Base-by-base conservation (phyloP, 1,284 basidiomycete genomes). In the Heterobasidion parviporum region DNA sequence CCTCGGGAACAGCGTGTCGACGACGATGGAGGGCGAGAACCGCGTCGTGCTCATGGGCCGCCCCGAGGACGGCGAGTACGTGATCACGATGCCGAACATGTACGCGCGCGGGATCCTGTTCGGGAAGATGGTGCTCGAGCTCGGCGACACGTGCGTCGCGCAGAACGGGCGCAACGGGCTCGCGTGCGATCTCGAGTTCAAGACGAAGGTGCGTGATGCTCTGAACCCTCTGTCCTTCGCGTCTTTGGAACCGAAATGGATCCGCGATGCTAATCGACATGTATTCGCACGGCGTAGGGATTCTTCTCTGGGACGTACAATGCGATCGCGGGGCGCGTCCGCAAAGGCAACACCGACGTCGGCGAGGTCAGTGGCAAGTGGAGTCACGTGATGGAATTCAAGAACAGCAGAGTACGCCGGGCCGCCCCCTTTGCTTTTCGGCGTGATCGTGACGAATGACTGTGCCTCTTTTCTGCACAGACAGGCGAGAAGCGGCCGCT, bases 281-380 rank as follows among this genome's bases (percentile, higher is more conserved):
- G 26, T 26, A 2, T 26, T 4, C 44, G 16, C 38, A 18, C 20
- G 34, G 41, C 56, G 12, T 64, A 92, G 90, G 96, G 96, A 26
- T 99, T 96, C 80, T 98, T 98, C 70, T 94, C 92, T 1, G 96
- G 96, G 15, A 90, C 89, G 32, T 98, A 99, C 76, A 99, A 99
- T 68, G 85, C 87, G 26, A 85, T 99, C 57, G 71, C 81, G 5
- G 97, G 95, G 35, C 84, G 85, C 60, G 81, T 98, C 61, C 86
- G 85, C 61, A 80, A 77, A 57, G 75, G 77, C n/a, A 69, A 71
- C 45, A 72, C 70, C n/a, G 87, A 93, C 2, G 74, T 91, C 15
- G 96, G 95, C 9, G 94, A 98, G 65, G 75, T 99, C 26, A 81
- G 80, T 6, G 96, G 96, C 32, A 85, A 89, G 68, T 99, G 96